Evolutionary conservation across 1,284 basidiomycete genomes (phyloP).

Genomic region (Naganishia cerealis): DNA sequence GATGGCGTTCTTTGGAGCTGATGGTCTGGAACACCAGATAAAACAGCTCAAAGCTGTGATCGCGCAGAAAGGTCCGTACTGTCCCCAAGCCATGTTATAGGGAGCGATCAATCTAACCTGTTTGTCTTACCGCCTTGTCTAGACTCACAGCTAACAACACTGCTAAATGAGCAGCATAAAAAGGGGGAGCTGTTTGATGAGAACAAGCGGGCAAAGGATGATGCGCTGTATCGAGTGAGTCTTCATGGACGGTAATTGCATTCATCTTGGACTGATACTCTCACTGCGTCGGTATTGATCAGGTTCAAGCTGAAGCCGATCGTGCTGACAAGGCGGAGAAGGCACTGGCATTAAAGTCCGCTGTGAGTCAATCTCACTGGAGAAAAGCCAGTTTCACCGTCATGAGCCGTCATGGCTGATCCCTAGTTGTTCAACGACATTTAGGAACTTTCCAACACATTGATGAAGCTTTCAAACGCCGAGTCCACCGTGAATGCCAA

Average conservation of each 20-base stretch:
- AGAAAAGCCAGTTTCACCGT: background rate
- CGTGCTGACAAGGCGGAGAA: conserved; percentile 43
- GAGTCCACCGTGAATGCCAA: conserved; percentile 42
- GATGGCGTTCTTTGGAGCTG: conserved; percentile 52
- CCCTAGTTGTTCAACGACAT: background rate
- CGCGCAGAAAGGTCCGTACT: conserved; percentile 46
- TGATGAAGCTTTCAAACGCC: conserved; percentile 46
- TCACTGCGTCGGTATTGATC: background rate
- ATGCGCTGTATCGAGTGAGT: conserved; percentile 44
- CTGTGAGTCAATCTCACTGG: conserved; percentile 35
- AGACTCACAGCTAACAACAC: conserved; percentile 47
- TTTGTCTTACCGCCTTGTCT: background rate
- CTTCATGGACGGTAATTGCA: background rate
- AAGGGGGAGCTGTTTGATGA: conserved; percentile 40
- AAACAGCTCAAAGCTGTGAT: conserved; percentile 48
- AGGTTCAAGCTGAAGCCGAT: conserved; percentile 43
- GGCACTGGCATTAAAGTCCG: conserved; percentile 32
- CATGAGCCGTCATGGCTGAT: background rate
- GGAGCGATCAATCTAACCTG: background rate
- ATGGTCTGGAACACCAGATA: conserved; percentile 47
- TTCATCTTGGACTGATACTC: background rate
- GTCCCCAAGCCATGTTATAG: conserved; percentile 6
- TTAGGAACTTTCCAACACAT: conserved; percentile 44
- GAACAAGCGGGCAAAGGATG: conserved; percentile 41
- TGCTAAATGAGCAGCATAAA: conserved; percentile 48